A percentile compares a stretch with the other conserved stretches of the same genome.
Evolutionary conservation across 441 rosid genomes (phyloP).

Genomic region (Gossypium davidsonii): DNA sequence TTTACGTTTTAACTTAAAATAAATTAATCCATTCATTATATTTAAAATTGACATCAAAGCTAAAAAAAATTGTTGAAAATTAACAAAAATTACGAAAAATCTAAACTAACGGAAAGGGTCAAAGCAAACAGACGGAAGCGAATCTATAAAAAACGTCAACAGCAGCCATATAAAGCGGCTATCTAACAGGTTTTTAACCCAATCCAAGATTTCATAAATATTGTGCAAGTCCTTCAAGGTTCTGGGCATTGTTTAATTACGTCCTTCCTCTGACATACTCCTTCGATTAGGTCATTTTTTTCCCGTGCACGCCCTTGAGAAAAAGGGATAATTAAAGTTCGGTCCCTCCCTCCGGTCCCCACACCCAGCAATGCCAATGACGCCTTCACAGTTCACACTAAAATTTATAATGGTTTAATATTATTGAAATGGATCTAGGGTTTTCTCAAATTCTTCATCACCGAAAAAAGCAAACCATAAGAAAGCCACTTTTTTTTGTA

Average conservation of each 20-base stretch:
- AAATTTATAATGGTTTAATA: not conserved
- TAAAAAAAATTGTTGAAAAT: not conserved
- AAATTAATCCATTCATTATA: not conserved
- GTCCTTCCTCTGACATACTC: not conserved
- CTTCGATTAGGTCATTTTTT: not conserved
- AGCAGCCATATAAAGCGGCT: not conserved
- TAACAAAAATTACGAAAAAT: not conserved
- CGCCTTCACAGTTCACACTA: not conserved
- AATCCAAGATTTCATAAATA: not conserved
- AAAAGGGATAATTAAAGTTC: not conserved
- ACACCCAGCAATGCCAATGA: not conserved
- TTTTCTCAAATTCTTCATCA: slow-evolving; percentile 27
- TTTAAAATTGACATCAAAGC: too few species aligned
- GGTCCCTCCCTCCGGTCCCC: not conserved
- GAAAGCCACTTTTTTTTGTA: not conserved
- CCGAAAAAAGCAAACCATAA: slow-evolving; percentile 14
- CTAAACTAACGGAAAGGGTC: not conserved
- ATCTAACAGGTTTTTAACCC: not conserved
- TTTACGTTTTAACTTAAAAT: not conserved
- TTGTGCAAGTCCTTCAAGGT: not conserved
- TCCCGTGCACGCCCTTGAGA: not conserved
- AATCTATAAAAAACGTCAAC: not conserved
- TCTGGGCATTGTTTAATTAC: not conserved
- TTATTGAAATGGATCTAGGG: slow-evolving; percentile 52
- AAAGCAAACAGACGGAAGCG: not conserved